Conservation (phyloP, 345 rosid genomes). For the Eucalyptus cloeziana region DNA sequence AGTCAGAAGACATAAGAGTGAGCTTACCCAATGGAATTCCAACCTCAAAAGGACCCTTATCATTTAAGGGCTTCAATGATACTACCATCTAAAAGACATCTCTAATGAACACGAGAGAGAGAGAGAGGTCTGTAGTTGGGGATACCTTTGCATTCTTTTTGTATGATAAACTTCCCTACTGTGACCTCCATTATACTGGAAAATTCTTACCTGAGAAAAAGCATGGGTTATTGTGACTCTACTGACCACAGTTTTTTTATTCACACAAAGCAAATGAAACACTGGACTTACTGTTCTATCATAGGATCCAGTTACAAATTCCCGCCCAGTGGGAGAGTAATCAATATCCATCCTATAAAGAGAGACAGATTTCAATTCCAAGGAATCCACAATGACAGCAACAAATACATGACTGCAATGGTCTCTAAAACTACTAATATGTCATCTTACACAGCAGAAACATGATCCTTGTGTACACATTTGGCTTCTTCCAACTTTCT, state of each 20-base stretch:
- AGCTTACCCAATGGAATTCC: neutral
- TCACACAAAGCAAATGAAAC: neutral
- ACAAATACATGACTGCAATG: neutral
- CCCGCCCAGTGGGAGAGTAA: constrained; percentile 96
- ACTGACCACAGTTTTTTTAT: neutral
- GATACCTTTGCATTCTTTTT: constrained; percentile 97
- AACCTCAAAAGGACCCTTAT: neutral
- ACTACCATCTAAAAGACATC: neutral
- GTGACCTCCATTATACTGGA: constrained; percentile 86
- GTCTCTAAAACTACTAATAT: neutral
- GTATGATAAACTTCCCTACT: constrained; percentile 91
- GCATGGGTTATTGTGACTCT: neutral
- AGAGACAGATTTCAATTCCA: neutral
- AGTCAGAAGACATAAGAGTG: neutral
- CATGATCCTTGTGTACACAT: constrained; percentile 96
- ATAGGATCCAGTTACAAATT: constrained; percentile 95
- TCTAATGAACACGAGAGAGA: neutral
- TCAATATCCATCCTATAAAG: constrained; percentile 88
- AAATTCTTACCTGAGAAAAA: constrained; percentile 56
- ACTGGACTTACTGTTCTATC: constrained; percentile 65
- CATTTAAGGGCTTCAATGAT: neutral
- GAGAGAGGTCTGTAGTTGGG: neutral
- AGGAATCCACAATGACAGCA: neutral
- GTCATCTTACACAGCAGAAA: constrained; percentile 89
- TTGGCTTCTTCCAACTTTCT: constrained; percentile 83